A percentile compares a stretch with the other conserved stretches of the same genome.
Conservation (phyloP, 1,284 basidiomycete species). For the Mrakiaceae sp. region DNA sequence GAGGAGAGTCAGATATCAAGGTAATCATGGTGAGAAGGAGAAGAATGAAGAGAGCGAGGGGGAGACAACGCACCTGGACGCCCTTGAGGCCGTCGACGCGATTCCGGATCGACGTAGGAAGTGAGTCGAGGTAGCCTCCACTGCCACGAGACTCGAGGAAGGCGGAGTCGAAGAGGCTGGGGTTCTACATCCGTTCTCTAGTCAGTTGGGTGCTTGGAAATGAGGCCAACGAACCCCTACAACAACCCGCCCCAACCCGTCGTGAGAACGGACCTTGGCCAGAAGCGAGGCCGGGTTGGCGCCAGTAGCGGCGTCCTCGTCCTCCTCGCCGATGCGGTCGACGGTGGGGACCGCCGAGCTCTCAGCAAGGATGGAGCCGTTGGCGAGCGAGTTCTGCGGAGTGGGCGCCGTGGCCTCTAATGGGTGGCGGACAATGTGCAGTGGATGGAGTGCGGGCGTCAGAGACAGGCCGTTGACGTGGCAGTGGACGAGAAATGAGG, state of each 20-base stretch:
- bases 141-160: slow-evolving; percentile 58
- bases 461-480: not conserved
- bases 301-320: slow-evolving; percentile 17
- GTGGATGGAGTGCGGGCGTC: not conserved
- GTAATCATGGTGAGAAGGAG: too few relatives aligned
- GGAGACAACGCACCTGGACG: slow-evolving; percentile 45
- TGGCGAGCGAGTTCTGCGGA: slow-evolving; percentile 8
- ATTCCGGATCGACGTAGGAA: slow-evolving; percentile 69
- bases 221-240: not conserved
- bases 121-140: slow-evolving; percentile 73
- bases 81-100: slow-evolving; percentile 89
- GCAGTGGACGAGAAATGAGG: not conserved
- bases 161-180: slow-evolving; percentile 47
- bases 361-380: not conserved
- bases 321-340: slow-evolving; percentile 2
- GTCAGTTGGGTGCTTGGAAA: not conserved
- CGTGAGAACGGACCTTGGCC: slow-evolving; percentile 29
- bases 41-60: too few relatives aligned
- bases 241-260: slow-evolving; percentile 7
- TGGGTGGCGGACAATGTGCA: not conserved
- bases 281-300: slow-evolving; percentile 35
- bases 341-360: slow-evolving; percentile 1
- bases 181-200: slow-evolving; percentile 34
- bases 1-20: too few relatives aligned
- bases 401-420: slow-evolving; percentile 5